These are phyloP conservation scores for Suhomyces chickasaworum DNA, from an alignment of 1,139 yeast species.

Conservation along the genomic window DNA sequence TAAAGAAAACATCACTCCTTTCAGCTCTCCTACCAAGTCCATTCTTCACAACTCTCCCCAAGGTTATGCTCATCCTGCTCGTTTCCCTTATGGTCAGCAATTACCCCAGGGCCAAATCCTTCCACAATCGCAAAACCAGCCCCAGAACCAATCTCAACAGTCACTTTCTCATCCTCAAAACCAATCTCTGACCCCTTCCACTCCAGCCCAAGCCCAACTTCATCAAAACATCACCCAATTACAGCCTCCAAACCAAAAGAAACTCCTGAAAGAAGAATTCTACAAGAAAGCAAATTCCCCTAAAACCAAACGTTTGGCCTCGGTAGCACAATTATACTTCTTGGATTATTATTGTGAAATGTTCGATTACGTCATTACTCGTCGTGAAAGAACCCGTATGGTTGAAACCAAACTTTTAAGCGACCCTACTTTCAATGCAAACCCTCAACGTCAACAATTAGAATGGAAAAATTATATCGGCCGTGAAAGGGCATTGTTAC, in stretches of 20 bases:
- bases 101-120: constrained; percentile 22
- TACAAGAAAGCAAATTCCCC: constrained; percentile 64
- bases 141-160: neutral
- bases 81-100: constrained; percentile 23
- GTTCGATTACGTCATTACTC: constrained; percentile 86
- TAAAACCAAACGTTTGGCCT: constrained; percentile 82
- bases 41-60: constrained; percentile 39
- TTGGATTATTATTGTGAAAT: constrained; percentile 95
- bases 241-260: constrained; percentile 27
- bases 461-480: constrained; percentile 85
- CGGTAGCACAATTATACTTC: constrained; percentile 81
- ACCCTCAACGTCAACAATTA: constrained; percentile 53
- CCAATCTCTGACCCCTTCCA: neutral
- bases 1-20: constrained; percentile 51
- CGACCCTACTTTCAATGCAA: constrained; percentile 40
- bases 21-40: constrained; percentile 46
- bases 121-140: constrained; percentile 4
- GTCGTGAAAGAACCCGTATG: constrained; percentile 75
- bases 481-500: constrained; percentile 78
- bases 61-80: constrained; percentile 15
- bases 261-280: constrained; percentile 46
- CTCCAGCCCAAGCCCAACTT: constrained; percentile 12
- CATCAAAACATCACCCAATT: constrained; percentile 41
- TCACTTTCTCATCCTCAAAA: neutral
- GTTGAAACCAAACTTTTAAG: constrained; percentile 59